These are phyloP conservation scores for Aspergillus sp. DNA, from an alignment of 2,329 filamentous ascomycete species.

Conservation along the genomic window DNA sequence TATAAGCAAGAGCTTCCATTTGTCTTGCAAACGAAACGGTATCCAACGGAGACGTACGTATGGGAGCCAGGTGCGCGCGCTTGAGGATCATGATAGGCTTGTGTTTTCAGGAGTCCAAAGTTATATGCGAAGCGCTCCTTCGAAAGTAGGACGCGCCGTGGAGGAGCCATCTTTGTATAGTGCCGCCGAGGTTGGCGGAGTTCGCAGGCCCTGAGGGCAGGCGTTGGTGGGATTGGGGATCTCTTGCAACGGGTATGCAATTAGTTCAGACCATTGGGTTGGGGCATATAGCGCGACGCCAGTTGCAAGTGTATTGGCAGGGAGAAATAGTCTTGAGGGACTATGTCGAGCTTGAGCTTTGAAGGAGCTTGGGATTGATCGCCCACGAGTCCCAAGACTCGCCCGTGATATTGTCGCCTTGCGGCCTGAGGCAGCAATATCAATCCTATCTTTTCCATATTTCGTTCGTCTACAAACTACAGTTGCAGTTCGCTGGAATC, in stretches of 20 bases:
- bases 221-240: slow-evolving; percentile 13
- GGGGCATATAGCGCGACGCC: neutral
- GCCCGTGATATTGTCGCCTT: slow-evolving; percentile 12
- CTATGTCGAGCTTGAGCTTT: neutral
- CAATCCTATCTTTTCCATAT: neutral
- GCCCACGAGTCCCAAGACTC: slow-evolving; percentile 1
- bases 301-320: neutral
- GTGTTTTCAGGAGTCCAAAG: slow-evolving; percentile 71
- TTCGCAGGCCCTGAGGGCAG: slow-evolving; percentile 30
- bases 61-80: slow-evolving; percentile 60
- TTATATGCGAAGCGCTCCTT: slow-evolving; percentile 71
- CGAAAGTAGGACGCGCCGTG: slow-evolving; percentile 50
- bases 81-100: slow-evolving; percentile 69
- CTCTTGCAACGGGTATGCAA: neutral
- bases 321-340: neutral
- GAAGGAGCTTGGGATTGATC: neutral
- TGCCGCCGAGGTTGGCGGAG: slow-evolving; percentile 23
- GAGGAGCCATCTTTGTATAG: slow-evolving; percentile 41
- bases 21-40: slow-evolving; percentile 1
- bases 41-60: slow-evolving; percentile 52
- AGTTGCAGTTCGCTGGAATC: neutral
- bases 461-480: neutral
- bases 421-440: slow-evolving; percentile 26
- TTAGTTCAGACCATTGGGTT: neutral
- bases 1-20: slow-evolving; percentile 16